phyloP scores from a whole-genome alignment of 345 rosid genomes.

The Crucihimalaya himalaica region DNA sequence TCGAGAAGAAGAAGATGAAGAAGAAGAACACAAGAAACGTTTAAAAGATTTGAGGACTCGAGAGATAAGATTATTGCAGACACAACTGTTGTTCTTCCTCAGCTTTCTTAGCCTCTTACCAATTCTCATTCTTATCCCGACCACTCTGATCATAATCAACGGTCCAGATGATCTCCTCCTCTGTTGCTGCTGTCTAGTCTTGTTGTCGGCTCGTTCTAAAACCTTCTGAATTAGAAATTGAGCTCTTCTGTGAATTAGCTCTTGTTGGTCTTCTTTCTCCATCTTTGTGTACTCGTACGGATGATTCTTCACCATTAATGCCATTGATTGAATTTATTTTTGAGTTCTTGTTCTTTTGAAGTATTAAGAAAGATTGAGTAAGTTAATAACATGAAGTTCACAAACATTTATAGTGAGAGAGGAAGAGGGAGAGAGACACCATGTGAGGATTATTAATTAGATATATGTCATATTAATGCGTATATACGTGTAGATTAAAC shows the following conservation, averaged over 20 bases:
- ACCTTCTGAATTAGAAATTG: conserved; percentile 79
- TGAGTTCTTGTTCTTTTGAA: conserved; percentile 27
- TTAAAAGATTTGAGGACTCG: conserved; percentile 37
- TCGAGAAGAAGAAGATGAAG: conserved; percentile 33
- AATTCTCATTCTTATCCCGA: conserved; percentile 60
- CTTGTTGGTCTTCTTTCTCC: conserved; percentile 76
- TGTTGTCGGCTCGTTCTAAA: conserved; percentile 52
- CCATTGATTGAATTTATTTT: conserved; percentile 15
- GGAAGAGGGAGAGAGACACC: conserved; percentile 16
- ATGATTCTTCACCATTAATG: conserved; percentile 31
- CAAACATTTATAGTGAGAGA: conserved; percentile 22
- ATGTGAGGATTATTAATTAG: conserved; percentile 32
- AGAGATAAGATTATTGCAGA: conserved; percentile 34
- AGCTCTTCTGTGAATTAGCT: conserved; percentile 62
- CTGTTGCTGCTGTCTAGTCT: conserved; percentile 13
- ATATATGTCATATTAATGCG: conserved; percentile 18
- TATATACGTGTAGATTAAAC: conserved; percentile 7
- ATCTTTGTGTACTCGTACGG: conserved; percentile 58
- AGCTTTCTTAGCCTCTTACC: conserved; percentile 69
- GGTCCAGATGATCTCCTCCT: conserved; percentile 46
- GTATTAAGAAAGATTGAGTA: conserved; percentile 17
- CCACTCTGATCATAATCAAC: conserved; percentile 55
- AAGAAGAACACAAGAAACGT: conserved; percentile 23
- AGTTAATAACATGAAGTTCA: conserved; percentile 25
- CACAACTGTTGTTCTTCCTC: conserved; percentile 49